Evolutionary conservation across 441 rosid species (phyloP).

Genomic region (California macrophylla): DNA sequence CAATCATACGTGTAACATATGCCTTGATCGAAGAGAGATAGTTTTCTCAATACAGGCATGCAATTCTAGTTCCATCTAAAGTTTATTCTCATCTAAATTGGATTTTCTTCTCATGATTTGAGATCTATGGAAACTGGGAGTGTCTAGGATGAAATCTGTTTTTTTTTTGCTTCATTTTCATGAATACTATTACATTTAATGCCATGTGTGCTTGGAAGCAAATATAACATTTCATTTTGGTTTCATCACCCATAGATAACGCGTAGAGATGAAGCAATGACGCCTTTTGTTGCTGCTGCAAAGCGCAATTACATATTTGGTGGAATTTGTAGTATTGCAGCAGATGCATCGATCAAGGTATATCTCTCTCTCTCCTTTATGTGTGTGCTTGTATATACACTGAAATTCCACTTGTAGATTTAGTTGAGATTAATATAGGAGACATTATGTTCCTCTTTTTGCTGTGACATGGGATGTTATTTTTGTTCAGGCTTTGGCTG

Average conservation of each 20-base stretch:
- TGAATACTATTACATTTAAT: not conserved
- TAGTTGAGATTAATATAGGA: not conserved
- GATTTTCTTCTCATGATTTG: not conserved
- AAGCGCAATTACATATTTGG: conserved; percentile 88
- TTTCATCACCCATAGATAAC: conserved; percentile 47
- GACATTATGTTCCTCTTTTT: not conserved
- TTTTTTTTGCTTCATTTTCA: not conserved
- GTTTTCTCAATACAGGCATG: not conserved
- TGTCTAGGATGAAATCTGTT: not conserved
- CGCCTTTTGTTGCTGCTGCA: conserved; percentile 62
- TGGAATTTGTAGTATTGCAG: conserved; percentile 84
- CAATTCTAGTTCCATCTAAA: too few relatives aligned
- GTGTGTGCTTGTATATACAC: not conserved
- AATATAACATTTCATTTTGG: not conserved
- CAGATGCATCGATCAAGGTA: conserved; percentile 85
- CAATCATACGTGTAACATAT: not conserved
- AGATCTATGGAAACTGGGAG: not conserved
- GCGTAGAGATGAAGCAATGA: conserved; percentile 88
- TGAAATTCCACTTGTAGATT: not conserved
- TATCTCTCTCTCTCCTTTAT: not conserved
- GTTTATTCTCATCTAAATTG: not conserved
- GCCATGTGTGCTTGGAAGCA: not conserved
- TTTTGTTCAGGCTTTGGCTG: conserved; percentile 62
- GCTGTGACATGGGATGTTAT: conserved; percentile 19
- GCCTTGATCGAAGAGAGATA: not conserved